These are phyloP conservation scores for Symbiodinium natans DNA, from an alignment of 73 alveolate species.

Conservation along the genomic window DNA sequence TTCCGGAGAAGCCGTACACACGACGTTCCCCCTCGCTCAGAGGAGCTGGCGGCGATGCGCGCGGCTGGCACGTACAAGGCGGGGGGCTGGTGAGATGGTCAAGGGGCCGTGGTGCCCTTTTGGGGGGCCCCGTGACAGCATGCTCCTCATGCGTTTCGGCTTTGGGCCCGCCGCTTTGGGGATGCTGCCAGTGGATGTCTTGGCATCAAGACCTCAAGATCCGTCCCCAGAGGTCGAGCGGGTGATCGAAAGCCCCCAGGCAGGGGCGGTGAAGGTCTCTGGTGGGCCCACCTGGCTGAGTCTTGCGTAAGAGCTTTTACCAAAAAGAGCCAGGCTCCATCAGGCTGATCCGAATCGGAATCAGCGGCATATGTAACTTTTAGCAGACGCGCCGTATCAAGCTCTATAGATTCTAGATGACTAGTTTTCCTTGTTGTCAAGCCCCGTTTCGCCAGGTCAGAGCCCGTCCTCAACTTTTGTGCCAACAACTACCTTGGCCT, in stretches of 20 bases:
- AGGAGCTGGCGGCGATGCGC: constrained; percentile 63
- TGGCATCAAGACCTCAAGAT: not conserved
- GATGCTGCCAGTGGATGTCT: not conserved
- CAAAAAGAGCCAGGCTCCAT: not conserved
- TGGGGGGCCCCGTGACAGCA: not conserved
- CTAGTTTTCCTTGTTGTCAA: not conserved
- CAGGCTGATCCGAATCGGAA: not conserved
- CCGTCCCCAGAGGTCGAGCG: constrained; percentile 29
- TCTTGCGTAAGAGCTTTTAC: not conserved
- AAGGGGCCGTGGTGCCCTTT: not conserved
- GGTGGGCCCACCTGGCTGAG: constrained; percentile 11
- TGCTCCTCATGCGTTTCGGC: not conserved
- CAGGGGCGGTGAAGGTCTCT: constrained; percentile 71
- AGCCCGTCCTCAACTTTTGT: constrained; percentile 96
- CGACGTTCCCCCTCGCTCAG: no score
- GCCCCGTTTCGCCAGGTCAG: constrained; percentile 58
- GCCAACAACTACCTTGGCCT: constrained; percentile 97
- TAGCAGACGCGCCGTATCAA: not conserved
- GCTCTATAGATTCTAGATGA: not conserved
- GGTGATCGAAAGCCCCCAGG: constrained; percentile 48
- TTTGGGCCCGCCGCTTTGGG: not conserved
- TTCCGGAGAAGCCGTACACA: no score
- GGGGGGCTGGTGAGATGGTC: not conserved
- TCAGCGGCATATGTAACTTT: not conserved
- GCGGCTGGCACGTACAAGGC: constrained; percentile 90